Evolutionary conservation across 345 rosid species (phyloP), one percentile per base, ranked within the genome.

Genomic region (Salix arbutifolia): DNA sequence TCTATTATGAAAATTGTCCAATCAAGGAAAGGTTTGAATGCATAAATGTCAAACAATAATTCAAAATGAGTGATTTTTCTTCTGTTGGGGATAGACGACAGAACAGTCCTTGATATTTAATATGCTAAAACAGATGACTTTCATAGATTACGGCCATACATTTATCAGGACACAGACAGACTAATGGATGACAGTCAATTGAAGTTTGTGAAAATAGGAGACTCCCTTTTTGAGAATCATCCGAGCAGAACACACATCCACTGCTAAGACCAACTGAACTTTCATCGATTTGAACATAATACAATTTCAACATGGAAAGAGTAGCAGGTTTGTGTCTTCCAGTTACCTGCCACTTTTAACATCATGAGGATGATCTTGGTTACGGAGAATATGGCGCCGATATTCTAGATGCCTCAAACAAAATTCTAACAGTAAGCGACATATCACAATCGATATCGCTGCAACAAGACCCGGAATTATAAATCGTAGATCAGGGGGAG

Each of bases 171-270:
- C 31, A 30, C 31, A 30, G 31, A 30, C 31, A 30, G 31, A 30
- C 4, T 30, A 30, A 30, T 30, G 31, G 31, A 30, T 30, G 31
- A 30, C 31, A 30, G 31, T 30, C 31, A 30, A 30, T 30, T 30
- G 31, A 30, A 30, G 31, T 30, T 30, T 30, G 31, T 30, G 31
- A 30, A 30, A 30, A 30, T 30, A 30, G 31, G 31, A 30, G 31
- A 30, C 4, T 30, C 6, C 61, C 77, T 21, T 66, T 31, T 0
- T 6, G 19, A 71, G 40, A 78, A 72, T 67, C 60, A 5, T 73
- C 77, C 73, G 67, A n/a, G 69, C 81, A 78, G 17, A 66, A 72
- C 5, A 53, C 72, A 30, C 81, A 72, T 72, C 61, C 61, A 56
- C n/a, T 60, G 7, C 79, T 76, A 74, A 83, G 74, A 30, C 17